Conservation (phyloP, 352 stramenopile species). For the Phytophthora constricta region DNA sequence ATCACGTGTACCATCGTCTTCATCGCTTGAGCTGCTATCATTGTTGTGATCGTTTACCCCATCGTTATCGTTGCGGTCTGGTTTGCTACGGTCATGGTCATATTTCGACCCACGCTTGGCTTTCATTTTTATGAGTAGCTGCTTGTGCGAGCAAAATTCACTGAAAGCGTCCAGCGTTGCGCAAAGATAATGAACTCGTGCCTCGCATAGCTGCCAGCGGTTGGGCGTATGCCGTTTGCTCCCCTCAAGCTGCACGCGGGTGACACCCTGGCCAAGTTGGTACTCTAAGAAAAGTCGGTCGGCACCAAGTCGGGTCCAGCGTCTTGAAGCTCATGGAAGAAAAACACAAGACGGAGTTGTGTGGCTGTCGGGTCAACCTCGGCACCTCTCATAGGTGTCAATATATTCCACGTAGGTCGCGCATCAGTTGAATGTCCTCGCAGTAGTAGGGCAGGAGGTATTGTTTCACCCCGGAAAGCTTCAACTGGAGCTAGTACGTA, state of each 20-base stretch:
- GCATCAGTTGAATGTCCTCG: constrained; percentile 27
- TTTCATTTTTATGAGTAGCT: constrained; percentile 77
- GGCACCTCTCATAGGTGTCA: constrained; percentile 29
- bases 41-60: neutral
- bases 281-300: constrained; percentile 85
- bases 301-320: constrained; percentile 54
- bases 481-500: constrained; percentile 18
- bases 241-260: constrained; percentile 68
- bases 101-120: constrained; percentile 12
- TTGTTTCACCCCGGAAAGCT: constrained; percentile 31
- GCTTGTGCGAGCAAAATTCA: constrained; percentile 71
- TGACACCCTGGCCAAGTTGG: constrained; percentile 70
- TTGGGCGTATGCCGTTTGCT: constrained; percentile 84
- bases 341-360: constrained; percentile 75
- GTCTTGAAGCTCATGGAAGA: constrained; percentile 88
- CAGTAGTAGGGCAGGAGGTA: constrained; percentile 23
- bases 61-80: neutral
- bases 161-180: constrained; percentile 72
- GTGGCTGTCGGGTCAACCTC: constrained; percentile 79
- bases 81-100: neutral
- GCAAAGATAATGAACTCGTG: constrained; percentile 71
- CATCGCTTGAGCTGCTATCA: neutral
- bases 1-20: neutral
- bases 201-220: constrained; percentile 84
- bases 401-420: constrained; percentile 16